Conservation (phyloP, 1,284 basidiomycete genomes). For the Ganoderma sinense region DNA sequence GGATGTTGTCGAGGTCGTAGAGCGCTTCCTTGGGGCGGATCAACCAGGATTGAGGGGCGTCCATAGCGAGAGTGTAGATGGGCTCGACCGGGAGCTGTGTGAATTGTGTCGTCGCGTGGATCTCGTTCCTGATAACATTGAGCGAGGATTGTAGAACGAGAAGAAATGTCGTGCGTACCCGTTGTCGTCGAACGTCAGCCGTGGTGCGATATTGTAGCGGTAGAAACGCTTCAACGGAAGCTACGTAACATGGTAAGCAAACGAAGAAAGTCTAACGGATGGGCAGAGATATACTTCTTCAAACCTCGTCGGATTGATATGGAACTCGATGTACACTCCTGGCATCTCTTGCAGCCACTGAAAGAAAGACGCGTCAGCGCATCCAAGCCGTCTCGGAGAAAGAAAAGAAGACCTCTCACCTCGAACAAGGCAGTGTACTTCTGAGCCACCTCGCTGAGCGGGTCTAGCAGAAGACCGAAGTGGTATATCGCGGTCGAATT, state of each 20-base stretch:
- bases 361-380: conserved; percentile 13
- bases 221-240: conserved; percentile 96
- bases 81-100: conserved; percentile 67
- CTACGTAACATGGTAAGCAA: conserved; percentile 45
- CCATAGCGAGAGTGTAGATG: conserved; percentile 92
- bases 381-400: neutral
- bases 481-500: conserved; percentile 73
- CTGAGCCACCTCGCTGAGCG: conserved; percentile 86
- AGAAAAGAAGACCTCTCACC: conserved; percentile 49
- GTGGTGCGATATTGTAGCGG: conserved; percentile 73
- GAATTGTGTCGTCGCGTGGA: conserved; percentile 58
- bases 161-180: conserved; percentile 58
- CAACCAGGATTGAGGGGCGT: conserved; percentile 91
- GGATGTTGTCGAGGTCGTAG: conserved; percentile 97
- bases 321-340: conserved; percentile 73
- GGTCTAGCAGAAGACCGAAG: conserved; percentile 83
- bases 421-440: conserved; percentile 83
- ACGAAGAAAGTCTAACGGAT: neutral
- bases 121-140: conserved; percentile 53
- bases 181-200: conserved; percentile 70
- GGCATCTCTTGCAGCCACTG: conserved; percentile 70
- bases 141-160: neutral
- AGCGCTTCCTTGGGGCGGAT: conserved; percentile 89
- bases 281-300: conserved; percentile 61
- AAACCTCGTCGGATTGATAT: conserved; percentile 75